Conservation (phyloP, 2,329 filamentous ascomycete species). For the Xylariomycetidae sp. region DNA sequence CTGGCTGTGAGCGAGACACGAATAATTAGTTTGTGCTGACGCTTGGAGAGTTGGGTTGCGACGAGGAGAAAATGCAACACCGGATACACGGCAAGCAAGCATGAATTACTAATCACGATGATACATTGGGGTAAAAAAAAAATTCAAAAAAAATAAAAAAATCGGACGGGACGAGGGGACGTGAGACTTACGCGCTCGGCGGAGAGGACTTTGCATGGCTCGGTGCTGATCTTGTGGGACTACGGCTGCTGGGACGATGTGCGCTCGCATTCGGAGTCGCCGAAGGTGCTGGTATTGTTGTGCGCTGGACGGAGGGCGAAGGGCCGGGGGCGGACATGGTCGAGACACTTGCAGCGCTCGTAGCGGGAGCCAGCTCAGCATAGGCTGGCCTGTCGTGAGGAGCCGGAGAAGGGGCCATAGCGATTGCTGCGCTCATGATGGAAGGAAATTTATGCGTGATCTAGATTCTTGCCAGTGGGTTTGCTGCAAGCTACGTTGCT, state of each 20-base stretch:
- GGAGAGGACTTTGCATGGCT: slow-evolving; percentile 47
- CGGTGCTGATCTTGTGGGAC: slow-evolving; percentile 38
- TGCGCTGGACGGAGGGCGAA: slow-evolving; percentile 43
- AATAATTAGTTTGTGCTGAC: too few species aligned
- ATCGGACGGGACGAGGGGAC: too few species aligned
- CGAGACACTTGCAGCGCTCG: slow-evolving; percentile 27
- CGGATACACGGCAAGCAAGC: too few species aligned
- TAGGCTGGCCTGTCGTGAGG: slow-evolving; percentile 60
- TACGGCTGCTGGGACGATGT: slow-evolving; percentile 49
- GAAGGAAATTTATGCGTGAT: slow-evolving; percentile 12
- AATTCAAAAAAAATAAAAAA: slow-evolving; percentile 14
- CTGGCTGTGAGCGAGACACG: too few species aligned
- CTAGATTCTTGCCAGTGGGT: neutral
- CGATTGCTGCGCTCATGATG: slow-evolving; percentile 64
- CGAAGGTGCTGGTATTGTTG: slow-evolving; percentile 29
- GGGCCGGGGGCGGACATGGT: slow-evolving; percentile 27
- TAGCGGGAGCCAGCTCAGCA: slow-evolving; percentile 43
- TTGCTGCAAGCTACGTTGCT: slow-evolving; percentile 7
- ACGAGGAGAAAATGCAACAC: too few species aligned
- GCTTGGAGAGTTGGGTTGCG: too few species aligned
- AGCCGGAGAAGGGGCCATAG: slow-evolving; percentile 65
- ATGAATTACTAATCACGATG: slow-evolving; percentile 14
- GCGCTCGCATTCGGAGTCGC: slow-evolving; percentile 36
- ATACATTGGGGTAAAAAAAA: slow-evolving; percentile 9
- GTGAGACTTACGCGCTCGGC: slow-evolving; percentile 52